Evolutionary conservation across 805 yeast genomes (phyloP).

Genomic region (Wickerhamomyces mucosus): DNA sequence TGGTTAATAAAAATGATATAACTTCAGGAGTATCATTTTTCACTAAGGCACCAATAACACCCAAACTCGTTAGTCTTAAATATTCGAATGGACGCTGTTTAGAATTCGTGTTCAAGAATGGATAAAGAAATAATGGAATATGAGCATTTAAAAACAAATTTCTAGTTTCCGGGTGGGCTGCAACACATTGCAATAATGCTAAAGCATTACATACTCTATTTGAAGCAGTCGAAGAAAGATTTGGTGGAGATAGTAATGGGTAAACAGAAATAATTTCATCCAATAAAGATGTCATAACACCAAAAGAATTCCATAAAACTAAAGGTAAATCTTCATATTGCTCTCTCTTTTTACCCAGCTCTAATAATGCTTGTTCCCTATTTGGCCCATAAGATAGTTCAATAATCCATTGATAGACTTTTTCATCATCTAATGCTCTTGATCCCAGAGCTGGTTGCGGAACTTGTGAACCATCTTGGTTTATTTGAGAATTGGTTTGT

Average conservation of each 20-base stretch:
- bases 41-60: constrained; percentile 94
- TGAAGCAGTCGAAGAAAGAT: constrained; percentile 73
- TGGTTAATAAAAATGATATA: constrained; percentile 81
- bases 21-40: constrained; percentile 95
- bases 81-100: constrained; percentile 92
- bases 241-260: constrained; percentile 83
- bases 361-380: constrained; percentile 86
- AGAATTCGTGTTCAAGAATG: constrained; percentile 85
- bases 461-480: constrained; percentile 5
- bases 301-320: constrained; percentile 92
- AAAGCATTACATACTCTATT: constrained; percentile 94
- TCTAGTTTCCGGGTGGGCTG: constrained; percentile 88
- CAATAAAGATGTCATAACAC: constrained; percentile 85
- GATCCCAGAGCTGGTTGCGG: constrained; percentile 13
- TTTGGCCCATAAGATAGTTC: constrained; percentile 86
- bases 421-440: constrained; percentile 60
- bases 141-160: constrained; percentile 80
- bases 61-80: constrained; percentile 82
- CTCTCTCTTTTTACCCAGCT: constrained; percentile 88
- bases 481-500: constrained; percentile 7
- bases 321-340: constrained; percentile 90
- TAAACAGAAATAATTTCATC: constrained; percentile 88
- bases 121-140: constrained; percentile 85
- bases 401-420: constrained; percentile 82
- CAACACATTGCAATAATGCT: constrained; percentile 92